Evolutionary conservation across 495 filamentous ascomycete species (phyloP).

Genomic region (Hypoxylon fragiforme): DNA sequence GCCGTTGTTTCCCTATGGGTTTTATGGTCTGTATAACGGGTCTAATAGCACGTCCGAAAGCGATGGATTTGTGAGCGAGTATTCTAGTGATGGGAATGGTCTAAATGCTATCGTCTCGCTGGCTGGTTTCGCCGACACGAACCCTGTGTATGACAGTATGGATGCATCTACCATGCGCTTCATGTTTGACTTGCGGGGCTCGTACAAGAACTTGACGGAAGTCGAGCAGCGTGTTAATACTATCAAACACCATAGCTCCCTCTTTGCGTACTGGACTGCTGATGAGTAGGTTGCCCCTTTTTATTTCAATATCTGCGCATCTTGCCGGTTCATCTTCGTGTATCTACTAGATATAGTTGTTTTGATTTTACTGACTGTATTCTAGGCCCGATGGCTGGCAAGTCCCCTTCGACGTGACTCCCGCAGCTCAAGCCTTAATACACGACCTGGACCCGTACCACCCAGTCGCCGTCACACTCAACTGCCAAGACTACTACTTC

Average conservation of each 20-base stretch:
- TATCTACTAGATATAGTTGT: neutral
- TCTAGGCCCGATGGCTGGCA: slow-evolving; percentile 63
- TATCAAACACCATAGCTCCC: slow-evolving; percentile 54
- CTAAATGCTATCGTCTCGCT: slow-evolving; percentile 49
- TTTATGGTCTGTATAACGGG: slow-evolving; percentile 63
- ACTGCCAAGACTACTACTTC: slow-evolving; percentile 74
- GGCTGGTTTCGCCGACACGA: slow-evolving; percentile 44
- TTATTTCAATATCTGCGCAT: neutral
- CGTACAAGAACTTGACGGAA: slow-evolving; percentile 59
- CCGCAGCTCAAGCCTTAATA: slow-evolving; percentile 48
- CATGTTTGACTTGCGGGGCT: slow-evolving; percentile 67
- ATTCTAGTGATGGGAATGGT: slow-evolving; percentile 55
- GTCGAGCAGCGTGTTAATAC: slow-evolving; percentile 56
- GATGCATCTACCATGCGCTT: slow-evolving; percentile 61
- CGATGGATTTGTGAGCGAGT: slow-evolving; percentile 47
- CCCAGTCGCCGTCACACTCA: slow-evolving; percentile 65
- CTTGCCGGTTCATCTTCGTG: too few relatives aligned
- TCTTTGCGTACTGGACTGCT: slow-evolving; percentile 67
- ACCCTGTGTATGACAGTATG: slow-evolving; percentile 56
- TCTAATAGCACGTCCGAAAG: slow-evolving; percentile 51
- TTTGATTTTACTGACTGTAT: slow-evolving; percentile 4
- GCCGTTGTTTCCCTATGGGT: slow-evolving; percentile 65
- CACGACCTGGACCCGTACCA: slow-evolving; percentile 67
- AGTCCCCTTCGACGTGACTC: slow-evolving; percentile 56
- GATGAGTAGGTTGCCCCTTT: slow-evolving; percentile 54